phyloP scores from a whole-genome alignment of 2,329 filamentous ascomycete species.

The Anthostomella pinea region DNA sequence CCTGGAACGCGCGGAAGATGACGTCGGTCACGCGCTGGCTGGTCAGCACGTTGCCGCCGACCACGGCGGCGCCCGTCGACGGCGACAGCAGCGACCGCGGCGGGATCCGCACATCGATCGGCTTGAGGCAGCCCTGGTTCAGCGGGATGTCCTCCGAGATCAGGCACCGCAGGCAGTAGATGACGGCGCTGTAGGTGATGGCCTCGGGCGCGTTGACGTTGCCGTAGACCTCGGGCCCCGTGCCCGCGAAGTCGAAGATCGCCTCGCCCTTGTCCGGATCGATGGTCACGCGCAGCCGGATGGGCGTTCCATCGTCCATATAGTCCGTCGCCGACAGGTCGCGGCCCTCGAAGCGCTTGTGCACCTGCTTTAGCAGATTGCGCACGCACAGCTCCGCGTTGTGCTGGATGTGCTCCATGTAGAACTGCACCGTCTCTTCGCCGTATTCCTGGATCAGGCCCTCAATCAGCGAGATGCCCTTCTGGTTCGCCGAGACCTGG shows the following conservation, averaged over 20 bases:
- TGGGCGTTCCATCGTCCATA: constrained; percentile 77
- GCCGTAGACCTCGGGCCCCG: constrained; percentile 70
- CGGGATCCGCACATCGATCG: constrained; percentile 67
- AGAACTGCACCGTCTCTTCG: constrained; percentile 70
- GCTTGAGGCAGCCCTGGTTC: constrained; percentile 74
- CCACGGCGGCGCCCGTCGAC: constrained; percentile 69
- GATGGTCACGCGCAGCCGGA: constrained; percentile 68
- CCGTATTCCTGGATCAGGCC: constrained; percentile 71
- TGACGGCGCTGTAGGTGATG: constrained; percentile 74
- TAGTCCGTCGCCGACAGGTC: constrained; percentile 68
- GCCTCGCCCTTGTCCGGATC: constrained; percentile 70
- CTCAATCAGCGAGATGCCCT: constrained; percentile 71
- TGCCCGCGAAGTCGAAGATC: constrained; percentile 71
- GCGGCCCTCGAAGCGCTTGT: constrained; percentile 63
- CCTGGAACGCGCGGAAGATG: constrained; percentile 70
- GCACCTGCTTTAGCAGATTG: constrained; percentile 64
- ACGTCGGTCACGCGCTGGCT: constrained; percentile 74
- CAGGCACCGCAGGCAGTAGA: constrained; percentile 73
- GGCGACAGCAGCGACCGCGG: constrained; percentile 67
- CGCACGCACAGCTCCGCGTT: constrained; percentile 71
- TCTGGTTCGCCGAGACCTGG: constrained; percentile 75
- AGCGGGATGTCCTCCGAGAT: constrained; percentile 74
- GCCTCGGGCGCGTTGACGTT: constrained; percentile 76
- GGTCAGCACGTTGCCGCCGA: constrained; percentile 75
- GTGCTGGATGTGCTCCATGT: constrained; percentile 73